These are phyloP conservation scores for Apiosordaria backusii DNA, from an alignment of 495 filamentous ascomycete species.

Conservation along the genomic window DNA sequence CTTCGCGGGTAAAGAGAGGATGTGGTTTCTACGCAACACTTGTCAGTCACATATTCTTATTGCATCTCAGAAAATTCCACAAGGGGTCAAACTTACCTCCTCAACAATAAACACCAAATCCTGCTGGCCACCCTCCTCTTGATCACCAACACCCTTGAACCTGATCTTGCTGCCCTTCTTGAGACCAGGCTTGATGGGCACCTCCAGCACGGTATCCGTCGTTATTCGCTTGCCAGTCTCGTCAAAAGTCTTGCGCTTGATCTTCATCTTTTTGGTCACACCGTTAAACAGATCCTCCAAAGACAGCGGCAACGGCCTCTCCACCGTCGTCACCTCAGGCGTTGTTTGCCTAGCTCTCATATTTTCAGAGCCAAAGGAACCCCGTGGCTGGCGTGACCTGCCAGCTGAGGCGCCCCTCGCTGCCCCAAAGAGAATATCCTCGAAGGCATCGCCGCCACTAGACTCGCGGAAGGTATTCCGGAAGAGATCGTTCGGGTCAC, in stretches of 20 bases:
- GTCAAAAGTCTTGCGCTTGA: constrained; percentile 94
- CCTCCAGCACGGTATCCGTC: constrained; percentile 86
- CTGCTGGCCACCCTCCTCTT: constrained; percentile 95
- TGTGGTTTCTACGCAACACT: constrained; percentile 67
- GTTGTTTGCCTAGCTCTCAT: constrained; percentile 51
- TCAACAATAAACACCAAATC: constrained; percentile 91
- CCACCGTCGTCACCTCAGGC: constrained; percentile 87
- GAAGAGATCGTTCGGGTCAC: constrained; percentile 80
- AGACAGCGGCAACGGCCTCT: constrained; percentile 73
- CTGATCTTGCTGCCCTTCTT: constrained; percentile 97
- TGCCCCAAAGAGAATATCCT: constrained; percentile 32
- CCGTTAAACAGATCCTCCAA: constrained; percentile 86
- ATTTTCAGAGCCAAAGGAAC: constrained; percentile 45
- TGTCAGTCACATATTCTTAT: not conserved
- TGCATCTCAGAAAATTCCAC: not conserved
- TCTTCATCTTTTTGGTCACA: constrained; percentile 91
- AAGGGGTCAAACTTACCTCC: constrained; percentile 62
- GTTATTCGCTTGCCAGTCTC: constrained; percentile 74
- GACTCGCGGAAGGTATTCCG: constrained; percentile 66
- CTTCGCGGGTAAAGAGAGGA: constrained; percentile 74
- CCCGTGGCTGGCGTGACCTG: constrained; percentile 38
- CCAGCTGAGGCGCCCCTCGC: constrained; percentile 23
- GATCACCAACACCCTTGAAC: constrained; percentile 92
- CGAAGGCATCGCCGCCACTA: constrained; percentile 44
- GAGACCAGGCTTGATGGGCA: constrained; percentile 89